Evolutionary conservation across 805 yeast species (phyloP).

Genomic region (Zygotorulaspora florentina): DNA sequence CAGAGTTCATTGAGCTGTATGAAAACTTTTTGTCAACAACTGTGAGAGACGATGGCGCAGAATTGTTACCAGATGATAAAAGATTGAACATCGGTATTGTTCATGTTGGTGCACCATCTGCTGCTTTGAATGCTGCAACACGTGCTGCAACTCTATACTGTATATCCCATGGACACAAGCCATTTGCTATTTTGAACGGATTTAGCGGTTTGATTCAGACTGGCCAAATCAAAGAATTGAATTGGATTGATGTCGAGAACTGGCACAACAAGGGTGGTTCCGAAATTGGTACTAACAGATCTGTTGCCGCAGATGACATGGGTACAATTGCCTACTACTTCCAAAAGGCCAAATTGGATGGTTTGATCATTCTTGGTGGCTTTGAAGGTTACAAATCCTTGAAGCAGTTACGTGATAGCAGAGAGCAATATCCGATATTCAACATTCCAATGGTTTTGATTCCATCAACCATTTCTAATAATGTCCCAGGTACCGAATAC

Average conservation of each 20-base stretch:
- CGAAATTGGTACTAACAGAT: slow-evolving; percentile 93
- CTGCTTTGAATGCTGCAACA: slow-evolving; percentile 90
- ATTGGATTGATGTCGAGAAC: slow-evolving; percentile 82
- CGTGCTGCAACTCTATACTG: slow-evolving; percentile 88
- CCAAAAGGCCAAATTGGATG: slow-evolving; percentile 84
- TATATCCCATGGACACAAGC: slow-evolving; percentile 82
- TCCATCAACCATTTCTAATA: slow-evolving; percentile 95
- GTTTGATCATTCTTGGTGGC: slow-evolving; percentile 89
- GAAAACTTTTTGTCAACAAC: slow-evolving; percentile 68
- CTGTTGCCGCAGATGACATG: slow-evolving; percentile 75
- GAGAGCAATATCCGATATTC: slow-evolving; percentile 79
- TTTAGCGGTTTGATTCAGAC: slow-evolving; percentile 88
- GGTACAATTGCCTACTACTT: slow-evolving; percentile 92
- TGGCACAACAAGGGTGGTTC: slow-evolving; percentile 94
- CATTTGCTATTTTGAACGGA: slow-evolving; percentile 90
- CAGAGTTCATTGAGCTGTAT: slow-evolving; percentile 80
- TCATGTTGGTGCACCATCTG: slow-evolving; percentile 96
- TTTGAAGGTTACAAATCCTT: slow-evolving; percentile 92
- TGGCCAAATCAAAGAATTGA: slow-evolving; percentile 69
- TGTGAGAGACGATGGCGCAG: slow-evolving; percentile 59
- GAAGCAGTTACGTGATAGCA: slow-evolving; percentile 73
- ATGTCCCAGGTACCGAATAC: slow-evolving; percentile 98
- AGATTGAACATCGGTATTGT: slow-evolving; percentile 76
- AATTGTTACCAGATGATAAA: slow-evolving; percentile 54
- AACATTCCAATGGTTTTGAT: slow-evolving; percentile 90